Conservation (phyloP, 2,329 filamentous ascomycete genomes). For the Raffaelea deltoideospora region DNA sequence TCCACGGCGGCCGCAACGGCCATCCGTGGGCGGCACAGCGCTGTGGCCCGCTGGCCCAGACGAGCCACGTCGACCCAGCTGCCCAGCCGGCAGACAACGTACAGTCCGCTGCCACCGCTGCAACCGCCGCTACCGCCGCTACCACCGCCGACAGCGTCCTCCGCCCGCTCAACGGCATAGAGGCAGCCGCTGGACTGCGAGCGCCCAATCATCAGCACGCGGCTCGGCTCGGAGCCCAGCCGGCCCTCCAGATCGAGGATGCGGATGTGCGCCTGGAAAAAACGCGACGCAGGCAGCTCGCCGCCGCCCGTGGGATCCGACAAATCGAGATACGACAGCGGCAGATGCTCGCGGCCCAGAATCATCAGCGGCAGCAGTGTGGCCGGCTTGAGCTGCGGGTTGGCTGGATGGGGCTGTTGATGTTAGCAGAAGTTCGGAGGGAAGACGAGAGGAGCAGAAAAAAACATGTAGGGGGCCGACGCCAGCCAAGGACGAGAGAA, state of each 20-base stretch:
- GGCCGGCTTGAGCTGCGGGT: slow-evolving; percentile 35
- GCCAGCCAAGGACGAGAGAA: too few species aligned
- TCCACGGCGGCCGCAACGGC: slow-evolving; percentile 5
- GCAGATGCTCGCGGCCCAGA: slow-evolving; percentile 42
- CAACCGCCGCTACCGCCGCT: too few species aligned
- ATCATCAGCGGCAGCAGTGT: slow-evolving; percentile 46
- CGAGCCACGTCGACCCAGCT: slow-evolving; percentile 46
- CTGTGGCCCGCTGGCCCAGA: slow-evolving; percentile 35
- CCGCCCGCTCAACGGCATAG: slow-evolving; percentile 53
- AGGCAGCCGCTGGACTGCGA: slow-evolving; percentile 25
- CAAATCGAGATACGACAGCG: slow-evolving; percentile 47
- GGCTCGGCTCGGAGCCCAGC: slow-evolving; percentile 29
- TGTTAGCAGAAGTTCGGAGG: background rate
- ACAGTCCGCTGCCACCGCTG: slow-evolving; percentile 38
- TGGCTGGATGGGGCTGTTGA: slow-evolving; percentile 27
- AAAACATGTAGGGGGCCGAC: too few species aligned
- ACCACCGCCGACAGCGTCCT: too few species aligned
- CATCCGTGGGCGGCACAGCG: slow-evolving; percentile 20
- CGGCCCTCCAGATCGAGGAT: slow-evolving; percentile 48
- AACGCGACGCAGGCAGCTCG: slow-evolving; percentile 34
- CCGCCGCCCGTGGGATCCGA: slow-evolving; percentile 30
- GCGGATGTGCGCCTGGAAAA: slow-evolving; percentile 46
- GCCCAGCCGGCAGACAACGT: slow-evolving; percentile 53
- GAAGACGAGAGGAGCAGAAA: background rate
- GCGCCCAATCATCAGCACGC: slow-evolving; percentile 48